These are phyloP conservation scores for Mycena filopes DNA, from an alignment of 768 basidiomycete species.

Conservation along the genomic window DNA sequence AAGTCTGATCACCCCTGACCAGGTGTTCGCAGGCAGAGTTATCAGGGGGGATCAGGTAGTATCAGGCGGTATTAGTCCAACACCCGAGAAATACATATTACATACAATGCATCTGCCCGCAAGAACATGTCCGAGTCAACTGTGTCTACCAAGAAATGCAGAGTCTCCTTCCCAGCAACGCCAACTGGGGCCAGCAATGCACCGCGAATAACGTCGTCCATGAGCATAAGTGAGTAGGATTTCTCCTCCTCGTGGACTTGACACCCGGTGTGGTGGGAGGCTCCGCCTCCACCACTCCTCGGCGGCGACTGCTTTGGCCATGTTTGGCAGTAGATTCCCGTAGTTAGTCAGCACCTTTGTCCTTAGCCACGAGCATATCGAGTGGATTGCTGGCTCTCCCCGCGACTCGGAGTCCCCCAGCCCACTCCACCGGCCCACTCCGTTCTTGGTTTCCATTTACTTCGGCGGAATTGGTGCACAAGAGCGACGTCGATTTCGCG, in stretches of 20 bases:
- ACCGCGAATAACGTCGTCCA: constrained; percentile 35
- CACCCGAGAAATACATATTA: too few species aligned
- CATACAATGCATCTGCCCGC: background rate
- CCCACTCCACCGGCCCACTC: constrained; percentile 15
- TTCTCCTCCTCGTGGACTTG: constrained; percentile 29
- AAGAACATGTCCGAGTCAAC: background rate
- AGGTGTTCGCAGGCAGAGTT: too few species aligned
- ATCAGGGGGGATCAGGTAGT: too few species aligned
- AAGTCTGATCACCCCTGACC: too few species aligned
- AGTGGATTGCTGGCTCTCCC: too few species aligned
- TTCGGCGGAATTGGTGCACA: background rate
- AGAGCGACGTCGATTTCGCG: constrained; percentile 37
- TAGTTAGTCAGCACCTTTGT: background rate
- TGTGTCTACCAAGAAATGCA: background rate
- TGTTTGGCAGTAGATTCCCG: background rate
- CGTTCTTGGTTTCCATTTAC: constrained; percentile 30
- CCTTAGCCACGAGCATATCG: background rate
- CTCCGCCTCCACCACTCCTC: too few species aligned
- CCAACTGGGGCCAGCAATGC: background rate
- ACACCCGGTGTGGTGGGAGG: too few species aligned
- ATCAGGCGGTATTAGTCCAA: background rate
- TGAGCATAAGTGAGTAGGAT: constrained; percentile 28
- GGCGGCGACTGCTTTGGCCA: background rate
- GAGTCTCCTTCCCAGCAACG: background rate
- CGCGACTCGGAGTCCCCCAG: too few species aligned